Conservation (phyloP, 371 early-diverging fungal species). For the Coemansia sp. region DNA sequence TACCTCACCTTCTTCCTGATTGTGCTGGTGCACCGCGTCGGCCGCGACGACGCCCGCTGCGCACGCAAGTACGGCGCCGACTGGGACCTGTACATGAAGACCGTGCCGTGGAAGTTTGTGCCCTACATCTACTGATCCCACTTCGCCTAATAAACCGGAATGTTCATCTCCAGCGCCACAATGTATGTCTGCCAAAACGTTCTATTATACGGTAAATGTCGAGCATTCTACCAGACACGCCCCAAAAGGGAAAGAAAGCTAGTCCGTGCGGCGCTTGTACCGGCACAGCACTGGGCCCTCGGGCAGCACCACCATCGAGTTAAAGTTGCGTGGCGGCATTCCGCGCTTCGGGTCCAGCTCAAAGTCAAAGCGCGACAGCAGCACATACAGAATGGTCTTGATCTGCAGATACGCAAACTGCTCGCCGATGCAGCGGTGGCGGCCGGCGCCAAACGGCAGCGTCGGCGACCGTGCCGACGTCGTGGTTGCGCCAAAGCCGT, state of each 20-base stretch:
- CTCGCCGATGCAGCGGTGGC: slow-evolving; percentile 98
- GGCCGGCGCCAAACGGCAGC: slow-evolving; percentile 96
- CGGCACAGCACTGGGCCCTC: slow-evolving; percentile 62
- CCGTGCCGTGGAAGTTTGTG: slow-evolving; percentile 82
- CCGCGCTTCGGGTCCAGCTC: slow-evolving; percentile 58
- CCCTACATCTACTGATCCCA: slow-evolving; percentile 60
- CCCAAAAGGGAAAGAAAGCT: not conserved
- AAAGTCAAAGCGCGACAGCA: slow-evolving; percentile 76
- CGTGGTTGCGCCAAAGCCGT: slow-evolving; percentile 81
- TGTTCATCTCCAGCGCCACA: not conserved
- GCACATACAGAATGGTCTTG: slow-evolving; percentile 83
- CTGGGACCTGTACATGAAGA: slow-evolving; percentile 86
- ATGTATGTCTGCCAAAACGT: not conserved
- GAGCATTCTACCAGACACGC: no score
- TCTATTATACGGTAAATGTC: no score
- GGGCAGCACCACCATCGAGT: slow-evolving; percentile 89
- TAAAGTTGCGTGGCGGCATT: slow-evolving; percentile 85
- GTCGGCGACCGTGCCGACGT: slow-evolving; percentile 79
- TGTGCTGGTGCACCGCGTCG: slow-evolving; percentile 81
- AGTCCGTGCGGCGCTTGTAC: slow-evolving; percentile 62
- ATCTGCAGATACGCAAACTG: slow-evolving; percentile 94
- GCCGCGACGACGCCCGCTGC: slow-evolving; percentile 87
- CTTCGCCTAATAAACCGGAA: not conserved
- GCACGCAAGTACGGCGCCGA: slow-evolving; percentile 86
- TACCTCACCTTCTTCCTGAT: slow-evolving; percentile 88